Base-by-base conservation (phyloP, 495 filamentous ascomycete genomes). In the Trichoderma reesei region DNA sequence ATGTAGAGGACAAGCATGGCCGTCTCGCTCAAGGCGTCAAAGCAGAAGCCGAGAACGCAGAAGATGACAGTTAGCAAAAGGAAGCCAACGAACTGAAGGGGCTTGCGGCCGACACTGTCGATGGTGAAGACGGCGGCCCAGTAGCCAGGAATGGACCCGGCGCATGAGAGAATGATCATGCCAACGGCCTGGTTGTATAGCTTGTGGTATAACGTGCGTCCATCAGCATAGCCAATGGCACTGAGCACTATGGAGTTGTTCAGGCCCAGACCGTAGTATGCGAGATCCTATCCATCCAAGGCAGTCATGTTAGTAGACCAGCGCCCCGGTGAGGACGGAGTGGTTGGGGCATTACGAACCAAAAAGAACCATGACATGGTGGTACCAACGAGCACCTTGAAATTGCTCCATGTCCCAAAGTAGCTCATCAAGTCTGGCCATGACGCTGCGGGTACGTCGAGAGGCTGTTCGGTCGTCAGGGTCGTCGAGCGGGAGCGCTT, bases 331-430 rank as follows among this genome's bases (percentile, higher is more conserved):
- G 10, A 54, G 31, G 6, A 26, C 54, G 10, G 8, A 11, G 11
- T 13, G n/a, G 51, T 34, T 41, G 26, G 78, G 77, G 68, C 88
- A 34, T 61, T n/a, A n/a, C n/a, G n/a, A n/a, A 75, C 88, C 36
- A 90, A 76, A 64, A 92, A 84, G 71, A 93, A 91, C 90, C 90
- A 93, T 5, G 88, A 90, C 11, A 85, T 78, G 18, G 90, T 88
- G 13, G 90, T 94, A 8, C 88, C 90, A 26, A 94, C 75, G 9
- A 95, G 78, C 31, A 90, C 76, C 73, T 87, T 90, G 44, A 84
- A 82, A 66, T 92, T 85, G 70, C 83, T 84, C 88, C 87, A 89
- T 68, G 88, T 80, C 0, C 75, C 71, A 68, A 88, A 92, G 70
- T 91, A 85, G 26, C 67, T 20, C 61, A 75, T 74, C 67, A 90